Evolutionary conservation across 1,139 yeast species (phyloP), one percentile per base, ranked within the genome.

Genomic region (Saccharomycopsis hybrid): DNA sequence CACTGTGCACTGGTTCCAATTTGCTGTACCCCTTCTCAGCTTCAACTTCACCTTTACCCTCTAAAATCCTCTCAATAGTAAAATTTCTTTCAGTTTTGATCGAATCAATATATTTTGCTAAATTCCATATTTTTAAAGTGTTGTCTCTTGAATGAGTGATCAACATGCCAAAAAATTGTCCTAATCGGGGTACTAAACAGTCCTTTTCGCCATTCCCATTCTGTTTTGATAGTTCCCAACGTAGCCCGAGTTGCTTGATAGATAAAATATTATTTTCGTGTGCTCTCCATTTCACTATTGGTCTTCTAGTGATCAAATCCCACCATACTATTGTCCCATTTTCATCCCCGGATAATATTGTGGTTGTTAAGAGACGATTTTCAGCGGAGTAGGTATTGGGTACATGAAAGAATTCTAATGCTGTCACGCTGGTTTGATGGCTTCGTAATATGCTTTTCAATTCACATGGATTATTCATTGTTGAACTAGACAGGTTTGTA

Each of bases 271-370:
- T 59, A 25, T 65, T 67, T 29, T 61, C 63, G 55, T 73, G 78
- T 4, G 70, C 78, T 50, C 63, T 62, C 76, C 77, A 73, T 18
- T 61, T 59, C 3, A 58, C 58, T 3, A 59, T 36, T 5, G 74
- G 72, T 45, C 74, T 57, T 49, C 66, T 60, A 29, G 25, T 59
- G 11, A 49, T 43, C 2, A 72, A 48, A 54, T 70, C 62, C 78
- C 78, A 73, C 58, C 69, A 60, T 2, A 69, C 64, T 13, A 72
- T 57, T 60, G 63, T 61, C 1, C 78, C 78, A 5, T 62, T 59
- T 11, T 65, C 60, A 53, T 71, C 75, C 3, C 65, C 66, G 1
- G 72, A 61, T 1, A 67, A 54, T 3, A 69, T 33, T 28, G 56
- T 47, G 2, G 50, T 27, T 2, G 47, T 38, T 31, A 47, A 35